Base-by-base conservation (phyloP, 1,284 basidiomycete genomes). In the Marasmius tenuissimus region DNA sequence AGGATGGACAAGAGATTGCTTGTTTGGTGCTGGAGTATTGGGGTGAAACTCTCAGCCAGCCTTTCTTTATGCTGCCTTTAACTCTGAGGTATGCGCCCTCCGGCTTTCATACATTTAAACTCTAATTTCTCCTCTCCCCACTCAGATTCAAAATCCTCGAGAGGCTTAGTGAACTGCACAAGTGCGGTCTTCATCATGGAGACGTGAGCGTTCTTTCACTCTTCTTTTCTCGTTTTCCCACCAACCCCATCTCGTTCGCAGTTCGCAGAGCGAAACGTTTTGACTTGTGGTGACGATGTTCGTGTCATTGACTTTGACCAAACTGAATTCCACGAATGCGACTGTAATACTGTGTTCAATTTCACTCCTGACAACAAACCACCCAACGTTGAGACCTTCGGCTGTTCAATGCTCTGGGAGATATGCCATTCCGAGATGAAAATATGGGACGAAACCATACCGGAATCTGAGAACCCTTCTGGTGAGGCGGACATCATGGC, bases 261-360 rank as follows among this genome's bases (percentile, higher is more conserved):
- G 63, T 77, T 78, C 57, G 76, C 76, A 4, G 76, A 78, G 62
- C 66, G 76, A 40, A 77, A 78, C 52, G 71, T 78, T 20, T 67
- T 78, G 2, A 66, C 72, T 45, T 51, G 63, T 38, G 68, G 73
- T 49, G 73, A 72, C 10, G 74, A 76, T 52, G 66, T 77, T 35
- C 68, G 76, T 40, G 69, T 78, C 27, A 78, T 78, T 37, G 76
- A 77, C 61, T 76, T 77, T 62, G 74, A 76, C 59, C 69, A 71
- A 58, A 66, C 71, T 3, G 57, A 67, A 37, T 61, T 63, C 12
- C 75, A 77, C 58, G 63, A 69, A 3, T 77, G 76, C 56, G 62
- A 67, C 56, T 69, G 70, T 49, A 63, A 60, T 27, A 18, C 54
- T n/a, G 60, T 66, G 14, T 70, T 73, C 67, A 65, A 72, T 34